Base-by-base conservation (phyloP, 345 rosid species). In the Eucalyptus melliodora region DNA sequence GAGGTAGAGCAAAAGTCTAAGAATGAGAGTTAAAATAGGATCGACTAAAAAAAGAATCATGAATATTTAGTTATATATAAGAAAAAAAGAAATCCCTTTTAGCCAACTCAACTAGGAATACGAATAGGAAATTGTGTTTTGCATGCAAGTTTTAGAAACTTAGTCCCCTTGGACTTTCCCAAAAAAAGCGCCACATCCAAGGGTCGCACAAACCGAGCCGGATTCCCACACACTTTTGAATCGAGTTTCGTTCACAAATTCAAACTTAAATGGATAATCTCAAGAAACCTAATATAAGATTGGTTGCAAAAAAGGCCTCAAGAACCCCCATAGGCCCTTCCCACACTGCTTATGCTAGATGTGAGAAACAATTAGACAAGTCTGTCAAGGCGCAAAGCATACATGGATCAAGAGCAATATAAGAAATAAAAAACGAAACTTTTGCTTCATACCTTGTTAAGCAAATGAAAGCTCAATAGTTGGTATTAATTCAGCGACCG, bases 1-100 rank as follows among this genome's bases (percentile, higher is more conserved):
- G 1, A 53, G 24, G 1, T 53, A 53, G 0, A 2, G 1, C 9
- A 53, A 53, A 53, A 7, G 24, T 19, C 0, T 53, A 53, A 53
- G 1, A 53, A 7, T 53, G 24, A 53, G 5, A 53, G 56, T 53
- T 53, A 19, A 19, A 53, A 3, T 53, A 53, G 10, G 2, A 53
- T 2, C 56, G 0, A 53, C 2, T 16, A 0, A 51, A 53, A 19
- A 53, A 44, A 44, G 9, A 16, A 3, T 51, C 62, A 2, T 5
- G 2, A 60, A 27, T 60, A 60, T 26, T 60, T 60, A 26, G 67
- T 59, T 59, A 59, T 59, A 11, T 59, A 26, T 59, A 11, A 15
- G 1, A 15, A 16, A 50, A 60, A 11, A 60, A 15, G 7, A 62
- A 30, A 65, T 15, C 72, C 72, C 37, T n/a, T 65, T 65, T n/a